These are phyloP conservation scores for Lyophyllum shimeji DNA, from an alignment of 768 basidiomycete species.

Conservation along the genomic window DNA sequence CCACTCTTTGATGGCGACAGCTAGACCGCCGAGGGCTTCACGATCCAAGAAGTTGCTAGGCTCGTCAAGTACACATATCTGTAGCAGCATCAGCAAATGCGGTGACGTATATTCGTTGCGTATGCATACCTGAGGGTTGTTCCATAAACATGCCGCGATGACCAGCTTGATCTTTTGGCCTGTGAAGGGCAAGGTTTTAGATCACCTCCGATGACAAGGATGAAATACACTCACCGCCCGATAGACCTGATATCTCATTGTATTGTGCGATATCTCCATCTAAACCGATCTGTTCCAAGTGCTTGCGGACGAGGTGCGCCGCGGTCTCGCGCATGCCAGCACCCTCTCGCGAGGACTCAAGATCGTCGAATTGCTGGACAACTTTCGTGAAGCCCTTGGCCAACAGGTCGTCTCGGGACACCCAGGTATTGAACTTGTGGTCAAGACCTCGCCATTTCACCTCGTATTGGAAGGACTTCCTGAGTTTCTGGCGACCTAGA, in stretches of 20 bases:
- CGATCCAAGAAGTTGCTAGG: slow-evolving; percentile 98
- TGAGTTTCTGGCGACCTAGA: slow-evolving; percentile 96
- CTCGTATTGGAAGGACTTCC: slow-evolving; percentile 94
- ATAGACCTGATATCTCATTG: slow-evolving; percentile 92
- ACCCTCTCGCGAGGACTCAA: slow-evolving; percentile 94
- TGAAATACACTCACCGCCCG: slow-evolving; percentile 65
- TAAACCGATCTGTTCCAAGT: slow-evolving; percentile 92
- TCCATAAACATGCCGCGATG: slow-evolving; percentile 94
- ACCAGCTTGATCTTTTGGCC: slow-evolving; percentile 97
- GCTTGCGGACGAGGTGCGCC: slow-evolving; percentile 80
- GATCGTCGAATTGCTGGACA: slow-evolving; percentile 93
- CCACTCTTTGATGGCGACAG: slow-evolving; percentile 95
- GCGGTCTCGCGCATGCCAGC: slow-evolving; percentile 89
- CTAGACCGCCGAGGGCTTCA: slow-evolving; percentile 91
- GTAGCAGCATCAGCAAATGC: slow-evolving; percentile 3
- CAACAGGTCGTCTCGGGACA: slow-evolving; percentile 84
- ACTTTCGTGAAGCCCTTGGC: slow-evolving; percentile 87
- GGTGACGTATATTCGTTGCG: neutral
- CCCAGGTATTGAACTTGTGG: slow-evolving; percentile 89
- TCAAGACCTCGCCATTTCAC: slow-evolving; percentile 83
- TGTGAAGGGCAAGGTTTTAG: slow-evolving; percentile 26
- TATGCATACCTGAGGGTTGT: slow-evolving; percentile 78
- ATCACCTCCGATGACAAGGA: neutral
- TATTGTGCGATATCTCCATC: slow-evolving; percentile 99
- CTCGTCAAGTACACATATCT: slow-evolving; percentile 82